Evolutionary conservation across 192 early-diverging fungal genomes (phyloP), one percentile per base, ranked within the genome.

Genomic region (Tieghemiomyces parasiticus): DNA sequence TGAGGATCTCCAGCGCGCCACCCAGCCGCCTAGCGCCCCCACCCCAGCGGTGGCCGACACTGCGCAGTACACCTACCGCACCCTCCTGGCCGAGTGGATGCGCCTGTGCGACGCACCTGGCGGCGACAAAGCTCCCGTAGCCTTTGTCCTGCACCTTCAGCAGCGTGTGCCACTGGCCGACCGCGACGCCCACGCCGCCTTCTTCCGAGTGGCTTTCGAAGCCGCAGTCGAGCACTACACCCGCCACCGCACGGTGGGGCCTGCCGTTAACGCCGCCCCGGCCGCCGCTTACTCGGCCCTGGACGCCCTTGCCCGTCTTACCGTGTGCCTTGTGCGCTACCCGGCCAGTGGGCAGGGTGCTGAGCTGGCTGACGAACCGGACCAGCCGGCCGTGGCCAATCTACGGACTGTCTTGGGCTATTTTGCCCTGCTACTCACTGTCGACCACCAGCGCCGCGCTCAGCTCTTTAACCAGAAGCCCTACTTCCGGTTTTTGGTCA

Each of bases 121-220:
- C 12, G 69, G 72, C 30, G 75, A 74, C n/a, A 50, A 59, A 0
- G 68, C 73, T 61, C 59, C 70, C 28, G 60, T 69, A 3, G 68
- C 69, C 51, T 71, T 76, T 65, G 67, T 74, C 16, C 62, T 63
- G 45, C 75, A 89, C 74, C 74, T 95, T 34, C 80, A 83, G 63
- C 76, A 84, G 62, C 81, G 86, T 45, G 82, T 85, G 26, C 82
- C 90, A 3, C 72, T 93, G 33, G 77, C 84, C 60, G 81, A 78
- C 28, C 85, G 90, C 24, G 79, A 83, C 32, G 79, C 84, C 2
- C 84, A 84, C 0, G 85, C 91, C 2, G 68, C 90, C 61, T 99
- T 99, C 69, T 95, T 95, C 75, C 78, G 92, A 9, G 80, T 90
- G 9, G 89, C 88, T 68, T 86, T 87, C 0, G 92, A 95, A 67